These are phyloP conservation scores for Podospora comata DNA, from an alignment of 495 filamentous ascomycete genomes.

Conservation along the genomic window DNA sequence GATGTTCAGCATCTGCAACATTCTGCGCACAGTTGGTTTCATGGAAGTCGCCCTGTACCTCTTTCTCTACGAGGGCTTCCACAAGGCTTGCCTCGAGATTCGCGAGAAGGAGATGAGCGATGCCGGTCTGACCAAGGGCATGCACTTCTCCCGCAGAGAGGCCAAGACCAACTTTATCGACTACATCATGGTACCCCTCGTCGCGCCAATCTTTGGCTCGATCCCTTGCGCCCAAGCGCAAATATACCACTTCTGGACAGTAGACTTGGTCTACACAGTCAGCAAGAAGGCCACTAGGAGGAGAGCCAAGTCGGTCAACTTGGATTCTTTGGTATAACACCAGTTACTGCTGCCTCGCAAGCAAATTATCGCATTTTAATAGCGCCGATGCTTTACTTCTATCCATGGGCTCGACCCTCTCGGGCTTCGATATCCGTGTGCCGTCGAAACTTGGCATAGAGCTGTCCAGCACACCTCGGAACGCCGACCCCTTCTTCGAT, in stretches of 20 bases:
- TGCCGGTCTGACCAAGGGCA: constrained; percentile 55
- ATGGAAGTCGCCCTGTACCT: constrained; percentile 58
- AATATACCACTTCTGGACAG: constrained; percentile 63
- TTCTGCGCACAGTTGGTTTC: constrained; percentile 57
- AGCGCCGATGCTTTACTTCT: constrained; percentile 16
- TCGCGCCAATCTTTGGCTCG: constrained; percentile 59
- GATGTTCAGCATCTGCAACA: constrained; percentile 54
- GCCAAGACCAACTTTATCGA: constrained; percentile 54
- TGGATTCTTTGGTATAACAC: constrained; percentile 41
- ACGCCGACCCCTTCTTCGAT: constrained; percentile 16
- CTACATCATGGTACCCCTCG: constrained; percentile 56
- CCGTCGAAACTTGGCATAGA: constrained; percentile 8
- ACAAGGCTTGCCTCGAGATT: constrained; percentile 52
- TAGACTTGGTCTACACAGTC: constrained; percentile 62
- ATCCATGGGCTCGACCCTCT: constrained; percentile 4
- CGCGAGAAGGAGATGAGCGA: constrained; percentile 63
- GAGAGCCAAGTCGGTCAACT: constrained; percentile 44
- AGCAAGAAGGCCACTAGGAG: constrained; percentile 58
- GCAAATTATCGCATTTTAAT: constrained; percentile 7
- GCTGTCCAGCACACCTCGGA: constrained; percentile 5
- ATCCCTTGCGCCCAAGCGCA: constrained; percentile 62
- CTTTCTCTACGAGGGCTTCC: constrained; percentile 60
- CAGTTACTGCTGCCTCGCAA: constrained; percentile 6
- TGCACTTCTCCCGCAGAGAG: constrained; percentile 54
- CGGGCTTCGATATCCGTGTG: constrained; percentile 9